phyloP scores from a whole-genome alignment of 805 yeast species.

The Ogataea sp. region DNA sequence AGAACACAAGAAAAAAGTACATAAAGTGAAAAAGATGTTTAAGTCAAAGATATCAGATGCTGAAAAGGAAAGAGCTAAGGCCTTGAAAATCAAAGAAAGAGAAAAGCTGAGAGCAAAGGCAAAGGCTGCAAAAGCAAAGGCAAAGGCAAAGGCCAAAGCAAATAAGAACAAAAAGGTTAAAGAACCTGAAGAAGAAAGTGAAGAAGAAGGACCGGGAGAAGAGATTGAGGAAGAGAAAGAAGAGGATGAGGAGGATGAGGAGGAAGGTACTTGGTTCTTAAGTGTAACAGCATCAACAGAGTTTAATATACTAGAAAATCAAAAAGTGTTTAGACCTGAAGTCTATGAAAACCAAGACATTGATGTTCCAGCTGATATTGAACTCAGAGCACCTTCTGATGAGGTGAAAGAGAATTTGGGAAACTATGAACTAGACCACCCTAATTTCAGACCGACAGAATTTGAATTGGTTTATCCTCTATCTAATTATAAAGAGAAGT shows the following conservation, averaged over 20 bases:
- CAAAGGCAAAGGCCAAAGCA: conserved; percentile 2
- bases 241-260: conserved; percentile 4
- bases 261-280: conserved; percentile 15
- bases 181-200: not conserved
- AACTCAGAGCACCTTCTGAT: conserved; percentile 2
- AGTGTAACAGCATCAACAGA: conserved; percentile 10
- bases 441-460: conserved; percentile 16
- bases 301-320: conserved; percentile 13
- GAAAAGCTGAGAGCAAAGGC: not conserved
- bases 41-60: not conserved
- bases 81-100: conserved; percentile 1
- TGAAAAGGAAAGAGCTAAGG: conserved; percentile 8
- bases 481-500: conserved; percentile 43
- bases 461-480: conserved; percentile 26
- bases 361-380: conserved; percentile 7
- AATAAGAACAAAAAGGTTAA: conserved; percentile 3
- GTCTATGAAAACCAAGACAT: conserved; percentile 12
- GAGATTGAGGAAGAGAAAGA: conserved; percentile 4
- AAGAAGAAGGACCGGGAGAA: conserved; percentile 2
- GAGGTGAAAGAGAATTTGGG: conserved; percentile 12
- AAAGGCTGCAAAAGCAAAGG: conserved; percentile 1
- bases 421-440: conserved; percentile 21
- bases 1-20: not conserved
- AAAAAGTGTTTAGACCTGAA: conserved; percentile 27
- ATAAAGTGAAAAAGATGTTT: not conserved